Base-by-base conservation (phyloP, 1,284 basidiomycete species). In the Meira miltonrushii region DNA sequence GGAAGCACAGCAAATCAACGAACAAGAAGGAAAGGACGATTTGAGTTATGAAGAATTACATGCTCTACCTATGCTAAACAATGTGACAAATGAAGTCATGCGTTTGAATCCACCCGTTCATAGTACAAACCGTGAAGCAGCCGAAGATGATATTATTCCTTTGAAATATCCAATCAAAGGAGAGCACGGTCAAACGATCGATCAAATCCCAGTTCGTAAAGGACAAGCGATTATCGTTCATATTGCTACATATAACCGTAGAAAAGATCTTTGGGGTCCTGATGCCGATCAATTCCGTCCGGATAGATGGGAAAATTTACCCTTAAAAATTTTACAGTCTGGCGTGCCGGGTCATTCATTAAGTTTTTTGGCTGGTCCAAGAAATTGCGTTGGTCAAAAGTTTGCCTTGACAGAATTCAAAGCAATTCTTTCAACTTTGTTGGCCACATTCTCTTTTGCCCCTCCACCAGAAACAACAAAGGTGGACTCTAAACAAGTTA, bases 321-420 rank as follows among this genome's bases (percentile, higher is more conserved):
- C 17, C 4, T 21, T 51, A 25, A 48, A 13, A 17, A 17, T 48
- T 25, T 13, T 25, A 5, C 17, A 48, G 5, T 13, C 17, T 5
- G 25, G 25, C 13, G 12, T 48, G 23, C 54, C 39, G 10, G 64
- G 54, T 33, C 60, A 5, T 51, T 28, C 40, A 58, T 54, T 69
- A 59, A 64, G 68, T 37, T 76, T 76, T 58, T 65, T 76, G 54
- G 54, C 61, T 2, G 74, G 74, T 2, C 66, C 72, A 1, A 41
- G 72, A 10, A 71, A 63, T 6, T 76, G 74, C 55, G 72, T 76
- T n/a, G 74, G 71, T 1, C 64, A 71, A 44, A 33, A 65, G 2
- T 75, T 75, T 39, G 50, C 55, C 15, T 17, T 56, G 12, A 15
- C 46, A 11, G 55, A 56, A 49, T 19, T 56, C 11, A 56, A 56